A percentile compares a stretch with the other conserved stretches of the same genome.
Conservation (phyloP, 768 basidiomycete genomes). For the Sistotremastrum suecicum region DNA sequence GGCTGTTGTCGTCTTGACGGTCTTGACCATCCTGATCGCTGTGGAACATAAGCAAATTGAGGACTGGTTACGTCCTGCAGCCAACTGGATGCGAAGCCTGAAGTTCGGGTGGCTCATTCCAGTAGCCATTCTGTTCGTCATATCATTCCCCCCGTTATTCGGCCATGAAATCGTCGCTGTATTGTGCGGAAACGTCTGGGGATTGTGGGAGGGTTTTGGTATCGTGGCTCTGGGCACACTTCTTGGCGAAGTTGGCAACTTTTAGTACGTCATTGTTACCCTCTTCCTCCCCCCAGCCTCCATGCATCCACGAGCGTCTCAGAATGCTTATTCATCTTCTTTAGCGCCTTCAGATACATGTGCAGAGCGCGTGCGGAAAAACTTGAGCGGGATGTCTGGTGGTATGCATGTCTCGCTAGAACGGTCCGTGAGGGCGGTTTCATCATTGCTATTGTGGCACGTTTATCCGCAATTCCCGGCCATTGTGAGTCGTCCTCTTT, state of each 20-base stretch:
- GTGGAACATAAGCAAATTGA: slow-evolving; percentile 65
- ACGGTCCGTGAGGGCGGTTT: slow-evolving; percentile 82
- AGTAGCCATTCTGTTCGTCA: slow-evolving; percentile 66
- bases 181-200: slow-evolving; percentile 85
- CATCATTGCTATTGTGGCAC: slow-evolving; percentile 62
- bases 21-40: slow-evolving; percentile 37
- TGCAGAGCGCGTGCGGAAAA: slow-evolving; percentile 66
- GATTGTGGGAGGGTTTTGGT: slow-evolving; percentile 72
- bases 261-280: slow-evolving; percentile 40
- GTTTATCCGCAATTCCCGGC: slow-evolving; percentile 73
- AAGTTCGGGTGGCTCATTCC: slow-evolving; percentile 62
- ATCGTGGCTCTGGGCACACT: slow-evolving; percentile 59
- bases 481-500: slow-evolving; percentile 43
- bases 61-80: slow-evolving; percentile 47
- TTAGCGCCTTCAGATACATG: slow-evolving; percentile 71
- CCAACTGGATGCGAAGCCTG: slow-evolving; percentile 51
- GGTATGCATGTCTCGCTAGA: slow-evolving; percentile 33
- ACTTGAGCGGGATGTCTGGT: slow-evolving; percentile 30
- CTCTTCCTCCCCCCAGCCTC: background rate
- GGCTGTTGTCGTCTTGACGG: slow-evolving; percentile 28
- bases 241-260: slow-evolving; percentile 78
- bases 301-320: background rate
- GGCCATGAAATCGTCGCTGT: slow-evolving; percentile 88
- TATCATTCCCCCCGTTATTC: slow-evolving; percentile 86
- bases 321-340: background rate